These are phyloP conservation scores for Apiospora pterosperma DNA, from an alignment of 2,329 filamentous ascomycete species.

Conservation along the genomic window DNA sequence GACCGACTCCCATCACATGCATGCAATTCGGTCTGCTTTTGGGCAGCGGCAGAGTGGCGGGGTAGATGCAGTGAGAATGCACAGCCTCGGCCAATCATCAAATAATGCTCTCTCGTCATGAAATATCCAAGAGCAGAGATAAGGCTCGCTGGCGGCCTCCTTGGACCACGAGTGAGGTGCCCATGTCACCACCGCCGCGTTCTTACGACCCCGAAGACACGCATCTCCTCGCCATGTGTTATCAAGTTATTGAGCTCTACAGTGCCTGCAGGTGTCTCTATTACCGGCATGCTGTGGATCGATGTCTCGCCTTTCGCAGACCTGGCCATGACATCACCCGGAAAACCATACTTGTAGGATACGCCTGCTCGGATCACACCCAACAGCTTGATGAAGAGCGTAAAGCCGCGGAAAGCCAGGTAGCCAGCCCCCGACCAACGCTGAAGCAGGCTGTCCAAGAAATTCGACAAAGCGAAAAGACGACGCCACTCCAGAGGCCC, in stretches of 20 bases:
- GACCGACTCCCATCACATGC: neutral
- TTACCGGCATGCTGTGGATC: slow-evolving; percentile 82
- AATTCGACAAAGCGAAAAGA: neutral
- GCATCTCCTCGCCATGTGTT: slow-evolving; percentile 62
- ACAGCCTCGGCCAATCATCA: neutral
- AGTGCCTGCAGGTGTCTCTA: slow-evolving; percentile 85
- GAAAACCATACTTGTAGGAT: slow-evolving; percentile 78
- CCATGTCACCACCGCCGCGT: neutral
- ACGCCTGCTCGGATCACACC: slow-evolving; percentile 64
- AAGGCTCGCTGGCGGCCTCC: neutral
- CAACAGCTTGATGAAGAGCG: slow-evolving; percentile 23
- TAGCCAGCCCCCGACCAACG: neutral
- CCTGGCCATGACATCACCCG: slow-evolving; percentile 69
- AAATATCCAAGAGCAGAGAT: neutral
- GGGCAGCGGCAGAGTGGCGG: neutral
- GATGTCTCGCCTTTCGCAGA: slow-evolving; percentile 72
- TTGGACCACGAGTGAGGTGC: neutral
- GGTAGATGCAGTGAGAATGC: neutral
- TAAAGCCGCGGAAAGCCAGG: neutral
- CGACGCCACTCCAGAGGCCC: neutral
- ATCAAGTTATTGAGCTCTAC: slow-evolving; percentile 81
- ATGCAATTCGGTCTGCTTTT: neutral
- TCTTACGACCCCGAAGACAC: neutral
- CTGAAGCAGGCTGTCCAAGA: neutral
- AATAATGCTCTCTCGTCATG: neutral